Conservation (phyloP, 2,329 filamentous ascomycete species). For the Pyricularia grisea region DNA sequence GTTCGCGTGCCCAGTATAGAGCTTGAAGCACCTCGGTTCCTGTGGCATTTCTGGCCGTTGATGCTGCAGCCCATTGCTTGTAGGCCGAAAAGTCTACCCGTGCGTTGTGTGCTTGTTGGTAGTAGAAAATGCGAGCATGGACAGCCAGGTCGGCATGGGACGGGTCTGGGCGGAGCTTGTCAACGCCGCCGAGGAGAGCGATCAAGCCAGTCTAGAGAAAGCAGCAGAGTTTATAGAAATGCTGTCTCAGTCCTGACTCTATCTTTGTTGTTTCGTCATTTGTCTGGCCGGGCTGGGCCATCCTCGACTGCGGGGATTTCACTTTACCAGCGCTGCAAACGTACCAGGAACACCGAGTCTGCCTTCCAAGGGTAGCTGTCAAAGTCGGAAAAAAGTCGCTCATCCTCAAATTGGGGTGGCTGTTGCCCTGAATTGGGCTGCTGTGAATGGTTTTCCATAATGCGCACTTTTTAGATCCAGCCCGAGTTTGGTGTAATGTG, state of each 20-base stretch:
- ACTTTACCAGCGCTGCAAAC: neutral
- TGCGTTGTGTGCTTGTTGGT: constrained; percentile 10
- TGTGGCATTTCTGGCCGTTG: constrained; percentile 5
- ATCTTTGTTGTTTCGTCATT: neutral
- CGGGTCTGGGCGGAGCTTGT: constrained; percentile 10
- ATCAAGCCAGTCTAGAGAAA: constrained; percentile 12
- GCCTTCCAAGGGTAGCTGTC: constrained; percentile 6
- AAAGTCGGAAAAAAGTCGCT: constrained; percentile 1
- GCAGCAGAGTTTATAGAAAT: neutral
- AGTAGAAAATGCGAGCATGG: constrained; percentile 16
- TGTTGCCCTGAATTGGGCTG: neutral
- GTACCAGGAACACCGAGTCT: constrained; percentile 7
- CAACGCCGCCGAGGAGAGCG: constrained; percentile 13
- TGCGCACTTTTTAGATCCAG: neutral
- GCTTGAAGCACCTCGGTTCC: constrained; percentile 12
- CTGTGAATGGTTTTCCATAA: neutral
- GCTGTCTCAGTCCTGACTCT: neutral
- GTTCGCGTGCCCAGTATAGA: constrained; percentile 22
- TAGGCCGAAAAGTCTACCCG: constrained; percentile 14
- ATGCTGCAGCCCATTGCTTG: constrained; percentile 9
- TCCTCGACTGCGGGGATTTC: neutral
- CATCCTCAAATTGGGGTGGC: neutral
- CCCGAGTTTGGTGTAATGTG: neutral
- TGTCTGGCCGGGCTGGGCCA: neutral
- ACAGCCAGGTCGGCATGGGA: constrained; percentile 12